Evolutionary conservation across 2,329 filamentous ascomycete genomes (phyloP).

Genomic region (Parastagonospora nodorum): DNA sequence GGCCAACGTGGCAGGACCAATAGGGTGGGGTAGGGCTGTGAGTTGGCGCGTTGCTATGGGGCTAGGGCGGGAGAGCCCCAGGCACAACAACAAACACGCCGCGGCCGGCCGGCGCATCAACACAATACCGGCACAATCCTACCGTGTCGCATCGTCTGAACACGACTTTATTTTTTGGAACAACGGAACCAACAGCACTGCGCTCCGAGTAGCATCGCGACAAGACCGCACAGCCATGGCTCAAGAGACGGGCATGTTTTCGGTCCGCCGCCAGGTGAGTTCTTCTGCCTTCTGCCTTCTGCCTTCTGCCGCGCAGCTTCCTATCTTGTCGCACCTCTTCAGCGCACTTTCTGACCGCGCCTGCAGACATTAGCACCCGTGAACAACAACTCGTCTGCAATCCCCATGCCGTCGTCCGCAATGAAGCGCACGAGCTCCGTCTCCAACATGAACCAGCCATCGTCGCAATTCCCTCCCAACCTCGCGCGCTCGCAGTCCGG

Average conservation of each 20-base stretch:
- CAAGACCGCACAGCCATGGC: conserved; percentile 30
- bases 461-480: conserved; percentile 59
- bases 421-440: conserved; percentile 91
- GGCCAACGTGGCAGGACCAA: conserved; percentile 15
- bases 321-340: conserved; percentile 14
- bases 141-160: conserved; percentile 4
- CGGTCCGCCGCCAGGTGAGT: conserved; percentile 87
- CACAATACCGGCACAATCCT: conserved; percentile 20
- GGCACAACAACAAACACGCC: conserved; percentile 38
- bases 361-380: conserved; percentile 82
- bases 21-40: conserved; percentile 7
- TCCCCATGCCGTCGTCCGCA: conserved; percentile 89
- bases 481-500: conserved; percentile 81
- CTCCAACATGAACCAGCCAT: conserved; percentile 60
- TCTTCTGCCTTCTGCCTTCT: conserved; percentile 13
- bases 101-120: conserved; percentile 13
- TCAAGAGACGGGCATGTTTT: conserved; percentile 71
- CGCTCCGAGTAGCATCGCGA: conserved; percentile 4
- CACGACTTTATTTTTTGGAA: neutral
- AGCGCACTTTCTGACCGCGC: conserved; percentile 14
- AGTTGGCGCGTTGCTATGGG: conserved; percentile 25
- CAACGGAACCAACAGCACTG: conserved; percentile 1
- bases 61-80: conserved; percentile 22
- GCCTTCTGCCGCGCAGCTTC: conserved; percentile 15
- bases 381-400: conserved; percentile 74